phyloP scores from a whole-genome alignment of 257 asterid genomes.

The Primulina huaijiensis region DNA sequence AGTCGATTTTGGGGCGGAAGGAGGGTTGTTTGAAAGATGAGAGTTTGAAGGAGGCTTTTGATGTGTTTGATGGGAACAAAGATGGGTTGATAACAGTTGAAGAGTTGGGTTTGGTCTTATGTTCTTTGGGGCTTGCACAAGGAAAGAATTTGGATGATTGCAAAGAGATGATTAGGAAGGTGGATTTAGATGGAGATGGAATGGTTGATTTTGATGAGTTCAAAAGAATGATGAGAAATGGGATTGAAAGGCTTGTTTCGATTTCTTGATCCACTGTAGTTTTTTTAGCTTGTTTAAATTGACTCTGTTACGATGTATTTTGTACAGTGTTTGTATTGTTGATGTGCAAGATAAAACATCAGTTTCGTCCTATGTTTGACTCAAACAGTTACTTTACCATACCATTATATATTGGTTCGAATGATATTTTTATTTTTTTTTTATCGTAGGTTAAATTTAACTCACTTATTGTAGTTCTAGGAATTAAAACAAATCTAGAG shows the following conservation, averaged over 20 bases:
- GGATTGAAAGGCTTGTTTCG: conserved; percentile 38
- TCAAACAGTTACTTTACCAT: no score
- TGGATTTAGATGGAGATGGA: conserved; percentile 87
- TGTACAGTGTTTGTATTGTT: no score
- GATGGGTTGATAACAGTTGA: conserved; percentile 73
- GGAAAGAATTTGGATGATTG: conserved; percentile 67
- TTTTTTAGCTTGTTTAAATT: neutral
- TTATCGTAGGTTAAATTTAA: no score
- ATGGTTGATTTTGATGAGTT: conserved; percentile 79
- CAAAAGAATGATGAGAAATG: conserved; percentile 67
- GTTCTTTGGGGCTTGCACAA: conserved; percentile 58
- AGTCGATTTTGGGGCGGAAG: conserved; percentile 28
- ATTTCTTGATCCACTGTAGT: conserved; percentile 29
- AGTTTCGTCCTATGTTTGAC: no score
- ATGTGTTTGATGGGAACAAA: conserved; percentile 70
- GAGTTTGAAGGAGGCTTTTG: conserved; percentile 67
- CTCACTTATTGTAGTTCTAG: neutral
- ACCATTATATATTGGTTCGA: no score
- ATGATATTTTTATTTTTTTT: no score
- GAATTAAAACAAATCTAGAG: neutral
- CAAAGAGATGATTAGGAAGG: conserved; percentile 69
- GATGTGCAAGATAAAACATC: no score
- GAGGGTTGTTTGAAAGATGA: conserved; percentile 24
- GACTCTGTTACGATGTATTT: no score
- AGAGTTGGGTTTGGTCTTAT: conserved; percentile 62